phyloP scores from a whole-genome alignment of 371 early-diverging fungal genomes.

The Mucor velutinosus region DNA sequence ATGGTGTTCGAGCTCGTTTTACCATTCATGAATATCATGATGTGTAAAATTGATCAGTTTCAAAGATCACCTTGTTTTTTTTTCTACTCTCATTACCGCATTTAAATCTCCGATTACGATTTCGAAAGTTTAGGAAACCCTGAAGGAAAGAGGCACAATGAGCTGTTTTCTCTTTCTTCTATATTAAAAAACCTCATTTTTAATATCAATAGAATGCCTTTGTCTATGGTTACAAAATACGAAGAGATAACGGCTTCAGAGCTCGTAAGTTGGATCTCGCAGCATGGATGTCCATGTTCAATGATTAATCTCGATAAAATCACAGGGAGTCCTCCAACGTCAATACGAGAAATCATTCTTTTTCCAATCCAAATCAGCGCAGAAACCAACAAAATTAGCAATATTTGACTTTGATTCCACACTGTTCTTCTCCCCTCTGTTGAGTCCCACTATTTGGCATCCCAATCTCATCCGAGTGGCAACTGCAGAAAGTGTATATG shows the following conservation, averaged over 20 bases:
- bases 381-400: constrained; percentile 9
- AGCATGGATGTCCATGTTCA: neutral
- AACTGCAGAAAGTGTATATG: constrained; percentile 50
- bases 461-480: constrained; percentile 47
- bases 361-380: neutral
- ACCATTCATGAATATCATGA: constrained; percentile 63
- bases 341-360: constrained; percentile 21
- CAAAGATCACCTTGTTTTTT: constrained; percentile 1
- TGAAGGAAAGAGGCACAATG: neutral
- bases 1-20: constrained; percentile 58
- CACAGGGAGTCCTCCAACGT: constrained; percentile 19
- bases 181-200: neutral
- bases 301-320: neutral
- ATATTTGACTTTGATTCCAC: constrained; percentile 87
- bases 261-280: neutral
- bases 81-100: neutral
- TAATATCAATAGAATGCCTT: constrained; percentile 1
- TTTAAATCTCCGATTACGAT: neutral
- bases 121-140: neutral
- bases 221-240: constrained; percentile 12
- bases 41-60: constrained; percentile 33
- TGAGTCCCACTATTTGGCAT: constrained; percentile 75
- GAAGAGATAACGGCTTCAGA: neutral
- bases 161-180: constrained; percentile 4
- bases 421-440: constrained; percentile 76